These are phyloP conservation scores for Puccinia hordei DNA, from an alignment of 1,284 basidiomycete genomes.

Conservation along the genomic window DNA sequence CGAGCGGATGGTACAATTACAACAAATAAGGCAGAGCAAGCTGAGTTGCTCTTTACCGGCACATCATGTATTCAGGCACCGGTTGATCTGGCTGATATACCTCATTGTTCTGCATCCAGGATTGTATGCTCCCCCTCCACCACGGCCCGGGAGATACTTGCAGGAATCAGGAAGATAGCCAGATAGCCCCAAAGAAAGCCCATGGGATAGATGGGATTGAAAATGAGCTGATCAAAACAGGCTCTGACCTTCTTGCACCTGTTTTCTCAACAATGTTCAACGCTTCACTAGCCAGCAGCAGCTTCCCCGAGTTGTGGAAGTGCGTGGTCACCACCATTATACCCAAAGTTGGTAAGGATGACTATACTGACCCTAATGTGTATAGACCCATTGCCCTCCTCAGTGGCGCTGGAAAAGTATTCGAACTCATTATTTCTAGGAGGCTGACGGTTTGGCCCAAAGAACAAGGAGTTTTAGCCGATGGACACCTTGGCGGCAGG, in stretches of 20 bases:
- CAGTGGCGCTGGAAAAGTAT: neutral
- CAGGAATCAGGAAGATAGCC: neutral
- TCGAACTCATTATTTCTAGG: neutral
- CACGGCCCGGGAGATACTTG: neutral
- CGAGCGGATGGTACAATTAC: neutral
- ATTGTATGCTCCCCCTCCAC: neutral
- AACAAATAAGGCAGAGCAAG: neutral
- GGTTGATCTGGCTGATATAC: neutral
- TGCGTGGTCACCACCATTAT: no score
- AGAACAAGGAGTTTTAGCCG: neutral
- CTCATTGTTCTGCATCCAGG: no score
- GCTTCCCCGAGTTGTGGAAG: constrained; percentile 11
- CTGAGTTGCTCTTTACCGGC: constrained; percentile 4
- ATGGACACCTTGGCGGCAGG: constrained; percentile 7
- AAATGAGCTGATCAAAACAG: neutral
- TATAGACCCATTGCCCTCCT: constrained; percentile 24
- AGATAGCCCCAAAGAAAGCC: neutral
- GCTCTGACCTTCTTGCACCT: neutral
- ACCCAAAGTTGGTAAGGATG: neutral
- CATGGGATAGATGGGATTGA: constrained; percentile 10
- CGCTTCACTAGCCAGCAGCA: neutral
- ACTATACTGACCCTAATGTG: constrained; percentile 19
- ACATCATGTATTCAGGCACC: neutral
- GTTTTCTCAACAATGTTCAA: neutral
- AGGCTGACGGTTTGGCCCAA: constrained; percentile 12